Base-by-base conservation (phyloP, 1,284 basidiomycete species). In the Chiua sp. region DNA sequence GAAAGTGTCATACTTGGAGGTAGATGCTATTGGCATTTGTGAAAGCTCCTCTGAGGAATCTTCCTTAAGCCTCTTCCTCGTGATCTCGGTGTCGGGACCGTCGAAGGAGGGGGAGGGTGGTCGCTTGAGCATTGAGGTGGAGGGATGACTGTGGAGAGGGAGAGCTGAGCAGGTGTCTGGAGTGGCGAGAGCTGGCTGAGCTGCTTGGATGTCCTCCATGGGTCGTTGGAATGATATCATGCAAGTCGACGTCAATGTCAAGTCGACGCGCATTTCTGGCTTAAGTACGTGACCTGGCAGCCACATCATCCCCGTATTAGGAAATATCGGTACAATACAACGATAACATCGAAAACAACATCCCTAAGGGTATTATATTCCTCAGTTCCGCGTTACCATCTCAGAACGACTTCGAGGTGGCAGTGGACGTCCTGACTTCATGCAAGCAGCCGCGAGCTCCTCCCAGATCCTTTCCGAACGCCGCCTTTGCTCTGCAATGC, bases 21-120 rank as follows among this genome's bases (percentile, higher is more conserved):
- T 46, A 1, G 68, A 65, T n/a, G 62, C 49, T 23, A 55, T 47
- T 16, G 50, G 56, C 8, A 13, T n/a, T 26, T 66, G 59, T 1
- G 55, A 58, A 20, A n/a, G 37, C 8, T 65, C 65, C 56, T 68
- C 59, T 50, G 75, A 71, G 22, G 64, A 59, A 57, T 81, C 78
- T 63, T 86, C 85, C 72, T 82, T 89, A 65, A 83, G 66, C 68
- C 85, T 81, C 80, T 91, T 91, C 65, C 83, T 79, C 66, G 76
- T 82, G 65, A 75, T 68, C 64, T 81, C 79, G 47, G 77, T 80
- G 59, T 79, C 78, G n/a, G 71, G 67, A 59, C 74, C 78, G 60
- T 87, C 84, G 68, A 86, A 86, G 57, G 85, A 82, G 26, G 82
- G 75, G 26, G 88, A 87, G 16, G 84, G 86, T 56, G 82, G 81